Evolutionary conservation across 495 filamentous ascomycete genomes (phyloP), one percentile per base, ranked within the genome.

Genomic region (Penicillium turbatum): DNA sequence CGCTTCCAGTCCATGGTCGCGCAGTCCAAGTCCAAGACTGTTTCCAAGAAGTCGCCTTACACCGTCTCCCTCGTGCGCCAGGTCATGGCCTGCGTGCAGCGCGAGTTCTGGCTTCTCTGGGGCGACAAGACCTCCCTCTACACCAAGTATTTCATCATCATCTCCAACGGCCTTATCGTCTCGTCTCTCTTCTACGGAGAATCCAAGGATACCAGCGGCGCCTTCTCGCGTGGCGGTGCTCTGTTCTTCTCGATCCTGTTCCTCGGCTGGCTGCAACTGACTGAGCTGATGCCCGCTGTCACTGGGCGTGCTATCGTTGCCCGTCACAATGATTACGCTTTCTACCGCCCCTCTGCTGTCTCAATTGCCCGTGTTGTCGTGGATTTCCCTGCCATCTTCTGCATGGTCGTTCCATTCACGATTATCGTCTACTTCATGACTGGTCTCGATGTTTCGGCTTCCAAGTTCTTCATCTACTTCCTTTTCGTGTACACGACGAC

Each of bases 81-180:
- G 66, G 85, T 90, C 15, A 63, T 75, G 48, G 86, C 83, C 27
- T 90, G 88, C 53, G 84, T 85, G 7, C 74, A 80, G 52, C 84
- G 88, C 21, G 86, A 92, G 62, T 86, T 89, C 60, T 89, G 86
- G 84, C 75, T 92, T 17, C 73, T 87, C 9, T 78, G 81, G 66
- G 87, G 88, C 40, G 88, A 92, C 61, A 82, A 76, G 54, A 82
- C 81, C 3, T 86, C 86, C 2, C 73, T 91, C 2, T 84, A 86
- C 65, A 91, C 86, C 35, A 90, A 89, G 53, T 80, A 87, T 58
- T 87, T 90, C 67, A 89, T 90, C 61, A 85, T 88, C 56, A 68
- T 91, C 38, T 77, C 84, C 26, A 86, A 89, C 55, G 86, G 68
- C n/a, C 73, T 92, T 6, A 85, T 93, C 55, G 83, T 89, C 45